Evolutionary conservation across 2,329 filamentous ascomycete species (phyloP).

Genomic region (Exophiala calicioides): DNA sequence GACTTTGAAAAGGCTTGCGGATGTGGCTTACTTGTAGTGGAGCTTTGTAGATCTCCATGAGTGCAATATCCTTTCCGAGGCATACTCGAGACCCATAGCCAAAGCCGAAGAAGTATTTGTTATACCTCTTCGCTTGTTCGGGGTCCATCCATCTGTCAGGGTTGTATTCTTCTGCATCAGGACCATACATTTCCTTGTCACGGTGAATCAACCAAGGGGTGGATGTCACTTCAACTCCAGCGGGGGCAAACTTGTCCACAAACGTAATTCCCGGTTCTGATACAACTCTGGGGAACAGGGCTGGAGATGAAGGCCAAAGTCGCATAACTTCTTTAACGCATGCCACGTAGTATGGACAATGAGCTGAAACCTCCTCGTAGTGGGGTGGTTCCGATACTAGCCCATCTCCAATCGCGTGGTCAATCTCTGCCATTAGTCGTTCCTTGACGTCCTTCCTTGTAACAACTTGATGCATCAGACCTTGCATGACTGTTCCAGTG

Average conservation of each 20-base stretch:
- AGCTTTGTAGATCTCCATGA: constrained; percentile 40
- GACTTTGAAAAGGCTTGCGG: too few species aligned
- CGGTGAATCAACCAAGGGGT: constrained; percentile 51
- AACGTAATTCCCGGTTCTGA: constrained; percentile 40
- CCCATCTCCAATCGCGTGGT: constrained; percentile 38
- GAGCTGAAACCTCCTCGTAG: constrained; percentile 45
- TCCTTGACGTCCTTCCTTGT: constrained; percentile 44
- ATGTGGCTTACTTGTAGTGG: too few species aligned
- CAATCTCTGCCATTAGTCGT: constrained; percentile 52
- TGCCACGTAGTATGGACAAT: constrained; percentile 50
- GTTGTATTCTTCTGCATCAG: constrained; percentile 17
- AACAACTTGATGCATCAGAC: constrained; percentile 48
- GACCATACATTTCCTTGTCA: constrained; percentile 21
- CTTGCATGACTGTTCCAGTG: constrained; percentile 54
- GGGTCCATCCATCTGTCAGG: constrained; percentile 37
- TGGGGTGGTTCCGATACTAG: constrained; percentile 39
- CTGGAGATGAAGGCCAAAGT: constrained; percentile 53
- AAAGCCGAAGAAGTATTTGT: constrained; percentile 50
- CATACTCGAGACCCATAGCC: constrained; percentile 34
- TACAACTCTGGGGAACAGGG: constrained; percentile 53
- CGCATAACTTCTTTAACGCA: constrained; percentile 55
- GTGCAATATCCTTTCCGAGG: constrained; percentile 39
- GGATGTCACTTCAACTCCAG: constrained; percentile 49
- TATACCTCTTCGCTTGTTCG: constrained; percentile 44
- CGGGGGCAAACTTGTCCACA: constrained; percentile 43